phyloP scores from a whole-genome alignment of 2,329 filamentous ascomycete genomes.

The Stagonosporopsis cucurbitacearum region DNA sequence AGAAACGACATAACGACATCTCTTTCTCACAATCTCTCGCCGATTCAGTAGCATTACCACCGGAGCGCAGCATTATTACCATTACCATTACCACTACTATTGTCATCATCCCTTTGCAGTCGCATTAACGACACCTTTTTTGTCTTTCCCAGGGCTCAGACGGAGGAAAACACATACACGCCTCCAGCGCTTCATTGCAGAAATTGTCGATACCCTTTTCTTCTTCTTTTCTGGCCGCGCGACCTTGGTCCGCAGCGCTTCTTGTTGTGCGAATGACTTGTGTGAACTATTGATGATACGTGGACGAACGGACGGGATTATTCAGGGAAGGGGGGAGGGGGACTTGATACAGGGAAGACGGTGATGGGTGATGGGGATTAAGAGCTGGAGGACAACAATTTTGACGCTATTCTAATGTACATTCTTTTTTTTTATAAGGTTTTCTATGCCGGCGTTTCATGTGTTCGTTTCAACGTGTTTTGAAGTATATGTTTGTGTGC shows the following conservation, averaged over 20 bases:
- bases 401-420: constrained; percentile 35
- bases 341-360: constrained; percentile 13
- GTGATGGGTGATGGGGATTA: neutral
- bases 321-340: too few species aligned
- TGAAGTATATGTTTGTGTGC: too few species aligned
- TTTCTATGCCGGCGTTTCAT: neutral
- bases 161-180: constrained; percentile 8
- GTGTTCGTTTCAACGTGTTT: neutral
- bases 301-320: neutral
- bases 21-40: constrained; percentile 32
- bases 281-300: neutral
- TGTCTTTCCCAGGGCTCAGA: constrained; percentile 23
- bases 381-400: constrained; percentile 15
- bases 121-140: constrained; percentile 29
- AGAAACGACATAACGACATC: constrained; percentile 43
- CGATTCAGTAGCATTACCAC: constrained; percentile 10
- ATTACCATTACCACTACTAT: neutral
- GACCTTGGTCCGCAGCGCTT: constrained; percentile 5
- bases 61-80: constrained; percentile 13
- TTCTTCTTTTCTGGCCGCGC: constrained; percentile 14
- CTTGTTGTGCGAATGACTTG: constrained; percentile 8
- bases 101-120: constrained; percentile 8
- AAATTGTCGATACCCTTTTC: constrained; percentile 44
- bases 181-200: constrained; percentile 42
- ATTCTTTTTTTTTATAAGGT: too few species aligned